Evolutionary conservation across 805 yeast genomes (phyloP), one percentile per base, ranked within the genome.

Genomic region (Schwanniomyces vanrijiae): DNA sequence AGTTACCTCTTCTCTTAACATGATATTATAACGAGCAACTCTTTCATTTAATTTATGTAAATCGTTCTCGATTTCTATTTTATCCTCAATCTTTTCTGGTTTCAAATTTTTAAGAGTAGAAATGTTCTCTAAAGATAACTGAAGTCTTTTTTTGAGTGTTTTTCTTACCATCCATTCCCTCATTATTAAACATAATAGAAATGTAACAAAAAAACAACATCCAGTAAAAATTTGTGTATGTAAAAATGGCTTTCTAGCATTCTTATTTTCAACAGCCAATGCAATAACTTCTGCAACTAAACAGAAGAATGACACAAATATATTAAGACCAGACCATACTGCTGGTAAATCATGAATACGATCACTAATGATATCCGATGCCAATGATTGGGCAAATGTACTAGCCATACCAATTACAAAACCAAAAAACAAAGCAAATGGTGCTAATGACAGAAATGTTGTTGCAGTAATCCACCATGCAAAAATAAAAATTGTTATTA

Each of bases 141-240:
- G 35, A 13, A 55, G 45, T 45, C 58, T 50, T 37, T 45, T 45
- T 5, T 47, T 46, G 11, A 81, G 50, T 57, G 69, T 43, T 19
- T 43, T 44, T 41, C 51, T 40, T n/a, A 47, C 78, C 46, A 77
- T 67, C 68, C 73, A 70, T 51, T 81, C 84, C 52, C 90, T 69
- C 18, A 81, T 65, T 0, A 79, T 64, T 1, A 80, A 48, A 45
- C 77, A 62, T 22, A 80, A 47, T 2, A 80, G 5, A 9, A 76
- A 56, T 0, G 77, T 77, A 9, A 62, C 62, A n/a, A 76, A 56
- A 51, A 75, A 77, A 40, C 77, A 61, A 16, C 72, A 55, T 2
- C 87, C 89, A 4, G 82, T 76, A 58, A 82, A 83, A 1, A 83
- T 69, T 55, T 84, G 89, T 1, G 86, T 73, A 52, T 83, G 75